Evolutionary conservation across 1,284 basidiomycete species (phyloP), one percentile per base, ranked within the genome.

Genomic region (Coniferiporia weirii): DNA sequence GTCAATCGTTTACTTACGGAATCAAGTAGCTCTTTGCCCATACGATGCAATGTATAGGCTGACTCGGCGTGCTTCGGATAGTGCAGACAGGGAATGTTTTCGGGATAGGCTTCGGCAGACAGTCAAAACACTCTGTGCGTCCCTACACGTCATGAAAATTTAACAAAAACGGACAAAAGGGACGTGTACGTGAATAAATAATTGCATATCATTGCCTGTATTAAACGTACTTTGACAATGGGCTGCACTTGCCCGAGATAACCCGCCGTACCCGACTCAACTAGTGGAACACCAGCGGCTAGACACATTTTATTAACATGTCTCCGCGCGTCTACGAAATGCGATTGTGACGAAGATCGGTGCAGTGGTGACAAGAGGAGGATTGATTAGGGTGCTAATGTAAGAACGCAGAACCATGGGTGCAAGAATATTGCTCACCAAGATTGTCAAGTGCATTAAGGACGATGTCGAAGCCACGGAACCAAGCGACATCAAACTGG

Each of bases 11-110:
- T n/a, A 75, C 88, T 70, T 66, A 94, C 94, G 88, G 86, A 65
- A 99, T 85, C n/a, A 99, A 85, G 76, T 98, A 99, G 66, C 86
- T 95, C 73, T 99, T 99, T 35, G 93, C 95, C 97, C 97, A 99
- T 0, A 98, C 96, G 59, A 99, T 98, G 70, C 95, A 99, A 70
- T 99, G 97, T 52, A 99, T 97, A 0, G 97, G 95, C 63, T 96
- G 94, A 57, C 91, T 95, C 0, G 97, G 97, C 0, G 97, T 99
- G 1, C 94, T 95, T 50, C 97, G 89, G 66, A 99, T 99, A 0
- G 97, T 99, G 74, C 97, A 99, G 1, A 99, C 95, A 0, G 97
- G 96, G 70, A 93, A 99, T 0, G 92, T 91, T 71, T 96, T 98
- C 0, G 94, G 93, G 0, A 89, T 88, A 0, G 89, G 87, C 72